Evolutionary conservation across 306 rosid genomes (phyloP).

Genomic region (Medicago arabica): DNA sequence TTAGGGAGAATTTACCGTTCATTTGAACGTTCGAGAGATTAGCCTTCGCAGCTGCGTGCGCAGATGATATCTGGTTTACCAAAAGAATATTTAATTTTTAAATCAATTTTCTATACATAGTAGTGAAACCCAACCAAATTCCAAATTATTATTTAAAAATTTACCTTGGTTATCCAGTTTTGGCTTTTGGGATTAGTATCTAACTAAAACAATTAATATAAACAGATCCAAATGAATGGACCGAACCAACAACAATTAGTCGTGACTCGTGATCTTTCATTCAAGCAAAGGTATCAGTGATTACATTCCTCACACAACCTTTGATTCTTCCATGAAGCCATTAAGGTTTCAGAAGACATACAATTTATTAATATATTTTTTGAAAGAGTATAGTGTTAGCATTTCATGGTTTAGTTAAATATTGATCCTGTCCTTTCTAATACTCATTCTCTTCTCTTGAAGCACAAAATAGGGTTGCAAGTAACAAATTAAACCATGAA

Average conservation of each 20-base stretch:
- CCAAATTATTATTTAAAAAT: too few relatives aligned
- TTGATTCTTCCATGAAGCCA: neutral
- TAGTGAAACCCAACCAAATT: too few relatives aligned
- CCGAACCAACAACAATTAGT: neutral
- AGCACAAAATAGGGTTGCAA: slow-evolving; percentile 20
- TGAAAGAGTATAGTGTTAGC: neutral
- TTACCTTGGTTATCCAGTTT: too few relatives aligned
- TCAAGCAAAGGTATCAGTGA: neutral
- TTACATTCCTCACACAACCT: neutral
- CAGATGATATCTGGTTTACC: too few relatives aligned
- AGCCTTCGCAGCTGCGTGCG: too few relatives aligned
- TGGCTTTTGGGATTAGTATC: neutral
- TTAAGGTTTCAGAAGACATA: neutral
- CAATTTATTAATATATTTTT: neutral
- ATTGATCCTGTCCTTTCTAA: neutral
- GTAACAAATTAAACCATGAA: too few relatives aligned
- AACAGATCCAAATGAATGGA: neutral
- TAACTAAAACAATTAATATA: too few relatives aligned
- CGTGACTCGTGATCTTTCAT: neutral
- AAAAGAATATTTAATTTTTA: too few relatives aligned
- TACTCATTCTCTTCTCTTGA: neutral
- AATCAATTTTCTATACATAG: too few relatives aligned
- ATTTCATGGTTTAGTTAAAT: neutral
- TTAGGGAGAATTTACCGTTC: too few relatives aligned
- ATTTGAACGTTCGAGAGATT: too few relatives aligned